A percentile compares a stretch with the other conserved stretches of the same genome.
Evolutionary conservation across 352 stramenopile genomes (phyloP).

Genomic region (Lagenidium giganteum): DNA sequence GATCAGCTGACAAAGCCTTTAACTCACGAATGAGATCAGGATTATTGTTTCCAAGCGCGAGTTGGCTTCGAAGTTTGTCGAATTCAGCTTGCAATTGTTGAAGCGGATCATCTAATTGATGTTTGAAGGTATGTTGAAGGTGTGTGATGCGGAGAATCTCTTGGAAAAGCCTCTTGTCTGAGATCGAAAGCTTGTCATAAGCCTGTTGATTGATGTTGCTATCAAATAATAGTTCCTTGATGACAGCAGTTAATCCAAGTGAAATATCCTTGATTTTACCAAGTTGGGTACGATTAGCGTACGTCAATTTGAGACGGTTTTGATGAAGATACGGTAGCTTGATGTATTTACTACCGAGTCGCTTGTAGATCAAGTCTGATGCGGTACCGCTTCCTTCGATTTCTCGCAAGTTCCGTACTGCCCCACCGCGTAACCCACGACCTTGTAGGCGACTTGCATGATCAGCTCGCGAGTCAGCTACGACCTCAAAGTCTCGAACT

Average conservation of each 20-base stretch:
- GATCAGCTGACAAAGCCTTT: conserved; percentile 6
- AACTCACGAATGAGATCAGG: conserved; percentile 5
- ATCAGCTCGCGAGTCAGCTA: too few species aligned
- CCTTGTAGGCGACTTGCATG: background rate
- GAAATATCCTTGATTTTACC: background rate
- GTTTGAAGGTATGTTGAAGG: conserved; percentile 2
- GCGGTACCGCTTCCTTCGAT: conserved; percentile 8
- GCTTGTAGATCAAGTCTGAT: conserved; percentile 8
- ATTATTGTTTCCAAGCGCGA: conserved; percentile 8
- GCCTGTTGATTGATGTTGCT: conserved; percentile 4
- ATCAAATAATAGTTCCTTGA: conserved; percentile 11
- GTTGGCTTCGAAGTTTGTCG: conserved; percentile 5
- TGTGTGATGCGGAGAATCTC: conserved; percentile 5
- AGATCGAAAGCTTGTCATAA: conserved; percentile 5
- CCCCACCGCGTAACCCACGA: background rate
- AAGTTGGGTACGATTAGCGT: conserved; percentile 2
- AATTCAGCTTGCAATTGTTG: conserved; percentile 5
- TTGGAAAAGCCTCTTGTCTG: conserved; percentile 4
- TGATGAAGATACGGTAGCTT: conserved; percentile 1
- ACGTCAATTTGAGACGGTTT: conserved; percentile 4
- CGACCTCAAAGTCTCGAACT: background rate
- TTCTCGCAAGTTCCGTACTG: background rate
- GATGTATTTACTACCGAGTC: conserved; percentile 8
- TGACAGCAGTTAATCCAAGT: background rate
- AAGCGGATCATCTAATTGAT: background rate